Conservation (phyloP, 1,284 basidiomycete genomes). For the Puccinia novopanici region DNA sequence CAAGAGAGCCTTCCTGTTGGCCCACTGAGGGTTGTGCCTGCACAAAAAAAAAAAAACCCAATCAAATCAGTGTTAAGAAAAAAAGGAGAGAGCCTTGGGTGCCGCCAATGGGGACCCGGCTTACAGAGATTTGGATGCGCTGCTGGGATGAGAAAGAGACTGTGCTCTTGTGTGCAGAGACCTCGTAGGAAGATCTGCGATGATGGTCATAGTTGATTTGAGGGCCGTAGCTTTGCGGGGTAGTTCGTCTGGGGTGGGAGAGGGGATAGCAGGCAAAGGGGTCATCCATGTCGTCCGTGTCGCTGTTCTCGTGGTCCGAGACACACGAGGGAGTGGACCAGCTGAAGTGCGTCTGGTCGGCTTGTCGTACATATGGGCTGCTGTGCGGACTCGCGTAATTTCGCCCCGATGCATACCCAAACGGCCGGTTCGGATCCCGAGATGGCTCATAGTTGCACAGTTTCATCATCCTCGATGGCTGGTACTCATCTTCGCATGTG, state of each 20-base stretch:
- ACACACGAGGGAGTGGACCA: neutral
- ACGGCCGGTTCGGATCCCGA: neutral
- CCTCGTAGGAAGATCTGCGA: neutral
- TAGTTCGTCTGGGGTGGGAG: neutral
- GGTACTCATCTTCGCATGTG: neutral
- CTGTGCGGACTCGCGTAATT: neutral
- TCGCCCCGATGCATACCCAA: neutral
- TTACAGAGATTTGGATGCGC: neutral
- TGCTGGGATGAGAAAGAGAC: neutral
- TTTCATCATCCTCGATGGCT: neutral
- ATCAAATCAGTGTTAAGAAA: no score
- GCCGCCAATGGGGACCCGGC: neutral
- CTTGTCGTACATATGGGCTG: neutral
- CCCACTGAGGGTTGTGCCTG: neutral
- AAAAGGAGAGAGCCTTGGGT: no score
- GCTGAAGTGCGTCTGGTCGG: neutral
- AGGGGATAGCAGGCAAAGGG: conserved; percentile 43
- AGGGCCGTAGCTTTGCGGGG: neutral
- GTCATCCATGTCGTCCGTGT: conserved; percentile 35
- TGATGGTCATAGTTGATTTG: neutral
- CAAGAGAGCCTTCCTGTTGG: neutral
- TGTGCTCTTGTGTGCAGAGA: neutral
- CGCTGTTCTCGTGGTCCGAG: conserved; percentile 18
- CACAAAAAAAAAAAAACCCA: no score
- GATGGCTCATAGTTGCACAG: neutral